These are phyloP conservation scores for Pseudoturritis turrita DNA, from an alignment of 345 rosid species.

Conservation along the genomic window DNA sequence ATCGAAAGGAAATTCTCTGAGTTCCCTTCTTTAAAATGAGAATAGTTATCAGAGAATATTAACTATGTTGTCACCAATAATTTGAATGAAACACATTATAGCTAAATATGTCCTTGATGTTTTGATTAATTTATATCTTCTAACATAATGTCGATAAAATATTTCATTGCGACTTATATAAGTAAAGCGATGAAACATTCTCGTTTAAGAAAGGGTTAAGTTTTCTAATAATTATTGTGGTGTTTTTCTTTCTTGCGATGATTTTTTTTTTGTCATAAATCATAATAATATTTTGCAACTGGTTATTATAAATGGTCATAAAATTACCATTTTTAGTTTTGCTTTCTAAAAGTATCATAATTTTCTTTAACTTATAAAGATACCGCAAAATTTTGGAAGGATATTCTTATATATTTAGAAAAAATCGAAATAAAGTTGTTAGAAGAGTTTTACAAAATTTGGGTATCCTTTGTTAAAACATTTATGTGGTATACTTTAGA, in stretches of 20 bases:
- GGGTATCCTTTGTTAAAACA: too few relatives aligned
- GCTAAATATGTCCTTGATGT: background rate
- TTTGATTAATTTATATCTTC: background rate
- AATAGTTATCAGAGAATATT: background rate
- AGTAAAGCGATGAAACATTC: background rate
- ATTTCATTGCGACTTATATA: background rate
- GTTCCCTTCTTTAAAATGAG: background rate
- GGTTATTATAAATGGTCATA: background rate
- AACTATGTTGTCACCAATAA: too few relatives aligned
- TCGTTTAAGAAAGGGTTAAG: background rate
- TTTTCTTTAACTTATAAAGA: too few relatives aligned
- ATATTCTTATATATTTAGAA: background rate
- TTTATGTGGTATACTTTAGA: too few relatives aligned
- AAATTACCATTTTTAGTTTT: background rate
- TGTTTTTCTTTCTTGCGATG: background rate
- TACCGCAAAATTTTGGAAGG: background rate
- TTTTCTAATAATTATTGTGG: background rate
- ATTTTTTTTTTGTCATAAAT: background rate
- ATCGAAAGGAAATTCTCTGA: background rate
- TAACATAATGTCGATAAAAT: background rate
- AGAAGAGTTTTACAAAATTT: background rate
- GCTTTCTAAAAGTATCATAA: background rate
- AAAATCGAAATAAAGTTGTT: background rate
- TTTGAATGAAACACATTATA: background rate
- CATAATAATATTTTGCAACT: background rate